These are phyloP conservation scores for Zelopaecilomyces penicillatus DNA, from an alignment of 2,329 filamentous ascomycete species.

Conservation along the genomic window DNA sequence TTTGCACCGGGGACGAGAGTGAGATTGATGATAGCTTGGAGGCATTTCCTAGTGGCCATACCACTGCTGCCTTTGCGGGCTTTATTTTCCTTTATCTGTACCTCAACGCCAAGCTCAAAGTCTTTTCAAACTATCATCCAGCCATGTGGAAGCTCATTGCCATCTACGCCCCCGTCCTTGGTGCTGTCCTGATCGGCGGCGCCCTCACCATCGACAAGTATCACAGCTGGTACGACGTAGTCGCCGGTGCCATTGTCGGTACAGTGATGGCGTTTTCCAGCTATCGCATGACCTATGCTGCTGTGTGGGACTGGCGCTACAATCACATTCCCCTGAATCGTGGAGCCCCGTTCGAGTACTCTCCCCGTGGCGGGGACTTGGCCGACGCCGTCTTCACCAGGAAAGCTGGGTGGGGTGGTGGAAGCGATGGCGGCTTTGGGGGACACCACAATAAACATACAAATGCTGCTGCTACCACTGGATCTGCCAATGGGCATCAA, in stretches of 20 bases:
- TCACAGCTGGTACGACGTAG: conserved; percentile 69
- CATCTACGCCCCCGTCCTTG: conserved; percentile 57
- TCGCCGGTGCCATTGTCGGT: conserved; percentile 58
- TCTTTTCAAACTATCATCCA: conserved; percentile 64
- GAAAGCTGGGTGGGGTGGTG: conserved; percentile 49
- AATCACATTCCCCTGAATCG: conserved; percentile 58
- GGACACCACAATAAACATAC: background rate
- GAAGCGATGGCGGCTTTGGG: conserved; percentile 2
- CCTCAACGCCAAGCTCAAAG: conserved; percentile 71
- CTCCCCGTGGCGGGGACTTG: conserved; percentile 34
- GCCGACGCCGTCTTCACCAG: conserved; percentile 49
- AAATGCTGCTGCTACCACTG: background rate
- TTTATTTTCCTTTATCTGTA: conserved; percentile 65
- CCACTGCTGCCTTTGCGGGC: conserved; percentile 63
- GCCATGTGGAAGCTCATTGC: conserved; percentile 65
- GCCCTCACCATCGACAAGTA: conserved; percentile 64
- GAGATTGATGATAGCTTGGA: conserved; percentile 63
- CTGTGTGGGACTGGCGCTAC: conserved; percentile 59
- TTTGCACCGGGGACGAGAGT: conserved; percentile 58
- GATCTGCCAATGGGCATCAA: background rate
- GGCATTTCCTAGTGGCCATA: conserved; percentile 66
- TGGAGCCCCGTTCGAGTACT: conserved; percentile 45
- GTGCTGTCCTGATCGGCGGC: conserved; percentile 59
- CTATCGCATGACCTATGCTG: conserved; percentile 60
- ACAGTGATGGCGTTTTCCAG: conserved; percentile 55